Evolutionary conservation across 1,284 basidiomycete species (phyloP).

Genomic region (Coniferiporia weirii): DNA sequence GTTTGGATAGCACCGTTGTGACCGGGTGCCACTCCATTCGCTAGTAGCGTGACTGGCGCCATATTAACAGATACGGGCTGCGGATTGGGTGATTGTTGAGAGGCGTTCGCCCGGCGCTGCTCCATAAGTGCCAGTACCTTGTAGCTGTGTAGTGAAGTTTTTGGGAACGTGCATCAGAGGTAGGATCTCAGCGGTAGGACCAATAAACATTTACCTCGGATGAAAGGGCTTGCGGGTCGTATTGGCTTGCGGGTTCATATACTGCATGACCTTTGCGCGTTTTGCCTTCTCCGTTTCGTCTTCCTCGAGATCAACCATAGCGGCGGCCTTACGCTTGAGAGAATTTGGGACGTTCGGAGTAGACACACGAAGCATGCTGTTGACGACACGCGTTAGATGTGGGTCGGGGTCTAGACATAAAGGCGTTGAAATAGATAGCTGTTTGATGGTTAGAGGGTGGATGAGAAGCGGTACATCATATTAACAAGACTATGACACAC

Average conservation of each 20-base stretch:
- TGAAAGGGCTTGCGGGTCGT: constrained; percentile 32
- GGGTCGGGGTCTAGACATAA: constrained; percentile 74
- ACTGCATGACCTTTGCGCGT: constrained; percentile 66
- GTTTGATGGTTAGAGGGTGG: constrained; percentile 9
- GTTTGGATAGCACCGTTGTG: not conserved
- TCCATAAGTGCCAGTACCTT: constrained; percentile 14
- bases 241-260: constrained; percentile 60
- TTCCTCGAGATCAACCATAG: constrained; percentile 57
- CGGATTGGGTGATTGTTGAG: not conserved
- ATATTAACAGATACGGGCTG: not conserved
- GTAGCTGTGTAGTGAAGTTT: not conserved
- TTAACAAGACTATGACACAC: constrained; percentile 36
- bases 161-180: constrained; percentile 6
- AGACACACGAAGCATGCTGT: constrained; percentile 62
- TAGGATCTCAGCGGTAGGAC: constrained; percentile 10
- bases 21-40: not conserved
- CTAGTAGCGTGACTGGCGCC: not conserved
- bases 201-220: constrained; percentile 37
- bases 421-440: constrained; percentile 68
- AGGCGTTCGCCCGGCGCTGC: constrained; percentile 2
- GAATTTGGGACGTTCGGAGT: constrained; percentile 63
- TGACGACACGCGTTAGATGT: constrained; percentile 65
- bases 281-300: constrained; percentile 67
- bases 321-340: constrained; percentile 69
- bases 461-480: constrained; percentile 4